phyloP scores from a whole-genome alignment of 768 basidiomycete species.

The Auriscalpium microsporum region DNA sequence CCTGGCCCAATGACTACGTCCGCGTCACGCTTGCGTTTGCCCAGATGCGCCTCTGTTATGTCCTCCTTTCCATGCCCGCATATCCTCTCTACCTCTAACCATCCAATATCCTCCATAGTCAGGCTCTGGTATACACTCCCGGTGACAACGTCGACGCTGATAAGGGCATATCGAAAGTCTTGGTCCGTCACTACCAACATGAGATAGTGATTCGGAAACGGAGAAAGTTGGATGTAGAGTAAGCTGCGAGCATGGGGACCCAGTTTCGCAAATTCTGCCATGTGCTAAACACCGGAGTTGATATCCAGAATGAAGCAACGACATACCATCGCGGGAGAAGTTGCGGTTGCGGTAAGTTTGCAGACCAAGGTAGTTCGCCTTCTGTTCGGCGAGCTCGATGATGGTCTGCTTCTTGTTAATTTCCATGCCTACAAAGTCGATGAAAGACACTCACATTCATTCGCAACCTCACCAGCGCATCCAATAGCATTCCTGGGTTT shows the following conservation, averaged over 20 bases:
- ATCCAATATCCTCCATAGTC: conserved; percentile 70
- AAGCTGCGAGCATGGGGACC: conserved; percentile 53
- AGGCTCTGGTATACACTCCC: conserved; percentile 52
- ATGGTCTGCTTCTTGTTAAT: conserved; percentile 56
- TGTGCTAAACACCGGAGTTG: neutral
- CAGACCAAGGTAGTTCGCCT: conserved; percentile 79
- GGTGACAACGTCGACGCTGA: conserved; percentile 49
- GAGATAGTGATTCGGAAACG: conserved; percentile 75
- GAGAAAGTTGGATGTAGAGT: conserved; percentile 70
- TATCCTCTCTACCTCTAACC: conserved; percentile 68
- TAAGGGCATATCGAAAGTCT: conserved; percentile 74
- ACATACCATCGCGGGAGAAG: conserved; percentile 54
- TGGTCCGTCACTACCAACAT: conserved; percentile 75
- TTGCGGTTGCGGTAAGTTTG: conserved; percentile 63
- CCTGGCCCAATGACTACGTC: neutral
- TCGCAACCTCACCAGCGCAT: conserved; percentile 50
- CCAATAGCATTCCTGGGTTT: conserved; percentile 50
- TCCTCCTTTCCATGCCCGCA: conserved; percentile 27
- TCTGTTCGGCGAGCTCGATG: conserved; percentile 72
- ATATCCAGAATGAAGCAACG: neutral
- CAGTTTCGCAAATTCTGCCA: conserved; percentile 59
- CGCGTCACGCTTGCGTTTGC: conserved; percentile 24
- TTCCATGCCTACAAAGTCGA: neutral
- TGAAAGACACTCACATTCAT: conserved; percentile 41
- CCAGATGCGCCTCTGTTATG: conserved; percentile 11